These are phyloP conservation scores for Rutidosis leptorrhynchoides DNA, from an alignment of 129 eudicot species.

Conservation along the genomic window DNA sequence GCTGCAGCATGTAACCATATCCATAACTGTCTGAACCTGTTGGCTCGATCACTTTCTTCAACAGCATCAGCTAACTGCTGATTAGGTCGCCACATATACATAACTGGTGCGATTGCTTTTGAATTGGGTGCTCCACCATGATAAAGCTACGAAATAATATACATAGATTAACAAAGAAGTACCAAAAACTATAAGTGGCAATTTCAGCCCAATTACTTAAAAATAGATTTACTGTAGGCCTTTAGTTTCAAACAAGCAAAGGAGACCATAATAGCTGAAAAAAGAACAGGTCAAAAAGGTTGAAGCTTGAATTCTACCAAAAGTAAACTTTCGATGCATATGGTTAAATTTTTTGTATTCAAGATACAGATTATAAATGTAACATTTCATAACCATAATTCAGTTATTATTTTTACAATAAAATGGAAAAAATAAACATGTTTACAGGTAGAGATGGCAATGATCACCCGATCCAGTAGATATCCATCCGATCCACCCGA, in stretches of 20 bases:
- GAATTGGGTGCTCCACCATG: slow-evolving; percentile 39
- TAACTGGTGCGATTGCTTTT: slow-evolving; percentile 68
- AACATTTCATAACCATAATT: not conserved
- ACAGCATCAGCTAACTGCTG: slow-evolving; percentile 25
- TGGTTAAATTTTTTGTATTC: not conserved
- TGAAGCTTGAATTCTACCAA: not conserved
- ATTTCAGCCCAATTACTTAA: not conserved
- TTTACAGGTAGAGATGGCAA: too few relatives aligned
- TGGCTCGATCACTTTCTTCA: slow-evolving; percentile 17
- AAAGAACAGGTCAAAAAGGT: not conserved
- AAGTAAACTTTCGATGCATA: not conserved
- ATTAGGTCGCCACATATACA: slow-evolving; percentile 75
- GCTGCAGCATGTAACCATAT: slow-evolving; percentile 96
- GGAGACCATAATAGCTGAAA: not conserved
- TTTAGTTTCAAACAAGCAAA: too few relatives aligned
- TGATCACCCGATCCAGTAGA: too few relatives aligned
- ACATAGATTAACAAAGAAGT: not conserved
- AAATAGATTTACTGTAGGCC: too few relatives aligned
- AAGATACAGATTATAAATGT: not conserved
- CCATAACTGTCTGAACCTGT: slow-evolving; percentile 56
- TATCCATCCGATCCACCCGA: too few relatives aligned
- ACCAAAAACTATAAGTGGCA: not conserved
- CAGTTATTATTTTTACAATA: not conserved
- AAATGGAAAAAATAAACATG: not conserved
- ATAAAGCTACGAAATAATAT: slow-evolving; percentile 58